Evolutionary conservation across 139 green algal species (phyloP).

Genomic region (Coelastrella sp.): DNA sequence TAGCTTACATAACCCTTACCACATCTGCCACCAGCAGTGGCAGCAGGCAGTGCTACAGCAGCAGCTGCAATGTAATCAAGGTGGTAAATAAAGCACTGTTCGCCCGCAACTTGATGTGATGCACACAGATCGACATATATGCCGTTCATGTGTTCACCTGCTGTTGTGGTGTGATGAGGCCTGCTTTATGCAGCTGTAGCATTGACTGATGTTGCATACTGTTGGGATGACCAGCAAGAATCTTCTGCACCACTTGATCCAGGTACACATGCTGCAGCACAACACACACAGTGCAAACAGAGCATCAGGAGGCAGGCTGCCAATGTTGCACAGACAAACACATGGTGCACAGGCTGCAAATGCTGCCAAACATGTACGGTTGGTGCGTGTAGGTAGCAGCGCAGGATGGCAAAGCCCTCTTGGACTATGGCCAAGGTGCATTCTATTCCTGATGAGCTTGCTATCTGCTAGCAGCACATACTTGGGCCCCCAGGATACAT

Average conservation of each 20-base stretch:
- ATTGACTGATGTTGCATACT: not conserved
- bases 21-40: too few relatives aligned
- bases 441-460: too few relatives aligned
- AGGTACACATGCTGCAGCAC: conserved; percentile 25
- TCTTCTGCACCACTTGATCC: not conserved
- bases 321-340: not conserved
- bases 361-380: too few relatives aligned
- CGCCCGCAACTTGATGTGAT: too few relatives aligned
- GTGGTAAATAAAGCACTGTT: not conserved
- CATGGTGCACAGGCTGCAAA: not conserved
- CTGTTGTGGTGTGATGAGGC: not conserved
- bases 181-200: conserved; percentile 15
- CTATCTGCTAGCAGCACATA: not conserved
- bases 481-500: not conserved
- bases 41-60: not conserved
- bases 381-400: too few relatives aligned
- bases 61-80: not conserved
- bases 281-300: not conserved
- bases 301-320: not conserved
- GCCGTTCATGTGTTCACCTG: not conserved
- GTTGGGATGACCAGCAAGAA: conserved; percentile 6
- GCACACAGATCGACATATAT: too few relatives aligned
- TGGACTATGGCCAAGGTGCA: too few relatives aligned
- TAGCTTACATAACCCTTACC: too few relatives aligned
- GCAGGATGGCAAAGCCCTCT: too few relatives aligned